Evolutionary conservation across 768 basidiomycete genomes (phyloP), one percentile per base, ranked within the genome.

Genomic region (Termitomyces titanicus): DNA sequence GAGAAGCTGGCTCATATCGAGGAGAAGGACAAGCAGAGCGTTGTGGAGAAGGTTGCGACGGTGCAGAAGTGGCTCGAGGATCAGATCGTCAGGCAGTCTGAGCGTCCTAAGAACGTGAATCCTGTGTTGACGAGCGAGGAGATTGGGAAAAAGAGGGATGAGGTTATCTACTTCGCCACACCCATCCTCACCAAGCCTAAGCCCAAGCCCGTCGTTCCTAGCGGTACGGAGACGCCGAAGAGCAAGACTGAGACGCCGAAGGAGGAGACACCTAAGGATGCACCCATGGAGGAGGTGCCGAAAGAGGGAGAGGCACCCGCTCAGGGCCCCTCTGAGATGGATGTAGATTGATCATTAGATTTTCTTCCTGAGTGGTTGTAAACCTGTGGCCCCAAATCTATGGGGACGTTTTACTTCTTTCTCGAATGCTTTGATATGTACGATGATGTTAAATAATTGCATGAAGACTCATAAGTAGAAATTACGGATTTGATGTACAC

Each of bases 51-150:
- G 71, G 86, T 86, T 54, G 97, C 91, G 49, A 93, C 86, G 10
- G 76, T 88, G 37, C 88, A 93, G 73, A 91, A 97, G 74, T 98
- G 96, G 97, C 81, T 99, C 54, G 92, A 97, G 66, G 95, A 99
- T 78, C 83, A 90, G 79, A 83, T 84, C 56, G 86, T 84, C 57
- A 77, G 86, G 63, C 97, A 98, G 79, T 79, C 82, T 8, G 96
- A 98, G 79, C 78, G 86, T 53, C 74, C 88, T 69, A 96, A 97
- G 86, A 89, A 91, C 68, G 84, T 86, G 53, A 88, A 95, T 68
- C 88, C 94, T 24, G 82, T 92, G 56, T 71, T 98, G 70, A 93
- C 80, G 55, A 80, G 77, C 47, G 85, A 77, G 55, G 94, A 98
- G 70, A 88, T 97, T 61, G 68, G 75, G 72, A 94, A 95, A 89